phyloP scores from a whole-genome alignment of 768 basidiomycete species.

The Leccinum broughii region DNA sequence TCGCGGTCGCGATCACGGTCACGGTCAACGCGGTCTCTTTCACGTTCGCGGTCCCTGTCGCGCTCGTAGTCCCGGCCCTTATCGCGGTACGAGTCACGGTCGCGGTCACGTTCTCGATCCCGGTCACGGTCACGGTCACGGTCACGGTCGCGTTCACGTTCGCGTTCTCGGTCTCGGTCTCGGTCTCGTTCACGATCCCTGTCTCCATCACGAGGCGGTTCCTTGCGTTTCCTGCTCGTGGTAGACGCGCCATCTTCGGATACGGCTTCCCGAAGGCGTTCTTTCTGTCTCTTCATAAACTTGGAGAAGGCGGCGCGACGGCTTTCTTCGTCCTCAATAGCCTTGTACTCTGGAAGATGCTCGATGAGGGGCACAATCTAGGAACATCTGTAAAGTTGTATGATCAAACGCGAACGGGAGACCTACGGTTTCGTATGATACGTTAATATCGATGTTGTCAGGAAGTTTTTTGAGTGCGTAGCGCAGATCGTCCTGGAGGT shows the following conservation, averaged over 20 bases:
- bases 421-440: conserved; percentile 80
- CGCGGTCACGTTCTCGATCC: conserved; percentile 22
- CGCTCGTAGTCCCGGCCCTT: conserved; percentile 39
- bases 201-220: conserved; percentile 56
- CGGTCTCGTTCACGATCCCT: conserved; percentile 47
- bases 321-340: conserved; percentile 84
- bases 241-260: conserved; percentile 84
- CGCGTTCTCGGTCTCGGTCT: conserved; percentile 29
- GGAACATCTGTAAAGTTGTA: neutral
- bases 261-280: conserved; percentile 71
- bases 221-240: conserved; percentile 79
- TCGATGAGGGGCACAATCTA: conserved; percentile 77
- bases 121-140: conserved; percentile 33
- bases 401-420: neutral
- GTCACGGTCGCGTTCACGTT: conserved; percentile 23
- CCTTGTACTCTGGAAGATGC: conserved; percentile 83
- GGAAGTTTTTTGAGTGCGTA: conserved; percentile 92
- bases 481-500: conserved; percentile 92
- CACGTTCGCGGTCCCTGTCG: conserved; percentile 42
- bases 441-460: conserved; percentile 73
- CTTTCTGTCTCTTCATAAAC: conserved; percentile 91
- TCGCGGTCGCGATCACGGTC: conserved; percentile 45
- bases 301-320: conserved; percentile 82
- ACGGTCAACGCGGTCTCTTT: conserved; percentile 42
- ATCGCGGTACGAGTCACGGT: conserved; percentile 31